Evolutionary conservation across 352 stramenopile genomes (phyloP).

Genomic region (Phytophthora pinifolia): DNA sequence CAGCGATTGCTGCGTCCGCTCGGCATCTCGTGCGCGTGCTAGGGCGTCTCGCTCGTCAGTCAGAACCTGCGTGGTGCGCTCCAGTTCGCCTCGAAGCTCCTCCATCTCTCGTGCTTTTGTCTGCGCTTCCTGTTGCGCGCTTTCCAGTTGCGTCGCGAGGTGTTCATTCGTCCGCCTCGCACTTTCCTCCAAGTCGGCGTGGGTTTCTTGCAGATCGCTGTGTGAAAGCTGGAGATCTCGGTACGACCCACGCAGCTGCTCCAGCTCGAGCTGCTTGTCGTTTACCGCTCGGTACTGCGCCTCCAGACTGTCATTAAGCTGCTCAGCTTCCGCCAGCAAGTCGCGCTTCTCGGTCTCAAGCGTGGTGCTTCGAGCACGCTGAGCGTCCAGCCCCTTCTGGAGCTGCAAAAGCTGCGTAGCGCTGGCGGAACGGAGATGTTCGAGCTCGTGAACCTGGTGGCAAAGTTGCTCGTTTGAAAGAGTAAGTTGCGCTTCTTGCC

Average conservation of each 20-base stretch:
- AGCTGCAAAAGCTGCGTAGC: conserved; percentile 61
- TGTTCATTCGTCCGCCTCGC: conserved; percentile 37
- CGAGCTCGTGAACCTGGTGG: conserved; percentile 57
- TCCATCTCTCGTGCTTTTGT: conserved; percentile 24
- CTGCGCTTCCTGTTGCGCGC: conserved; percentile 20
- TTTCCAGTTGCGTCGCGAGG: conserved; percentile 35
- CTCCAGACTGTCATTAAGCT: conserved; percentile 60
- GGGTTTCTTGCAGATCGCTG: conserved; percentile 57
- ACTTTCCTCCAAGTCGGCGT: conserved; percentile 45
- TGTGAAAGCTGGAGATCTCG: conserved; percentile 52
- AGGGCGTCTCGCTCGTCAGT: conserved; percentile 29
- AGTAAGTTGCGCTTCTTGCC: conserved; percentile 43
- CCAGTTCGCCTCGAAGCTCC: conserved; percentile 11
- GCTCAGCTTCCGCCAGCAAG: conserved; percentile 61
- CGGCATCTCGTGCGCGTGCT: conserved; percentile 16
- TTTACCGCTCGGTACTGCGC: conserved; percentile 50
- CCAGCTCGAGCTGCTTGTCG: conserved; percentile 58
- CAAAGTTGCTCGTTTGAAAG: conserved; percentile 44
- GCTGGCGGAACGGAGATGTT: conserved; percentile 34
- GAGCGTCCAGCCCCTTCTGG: conserved; percentile 53
- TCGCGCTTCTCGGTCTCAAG: conserved; percentile 70
- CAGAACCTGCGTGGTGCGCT: conserved; percentile 8
- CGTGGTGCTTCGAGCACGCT: conserved; percentile 40
- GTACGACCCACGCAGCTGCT: conserved; percentile 49
- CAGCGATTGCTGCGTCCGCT: conserved; percentile 36